Evolutionary conservation across 257 asterid species (phyloP).

Genomic region (Solanum stenotomum): DNA sequence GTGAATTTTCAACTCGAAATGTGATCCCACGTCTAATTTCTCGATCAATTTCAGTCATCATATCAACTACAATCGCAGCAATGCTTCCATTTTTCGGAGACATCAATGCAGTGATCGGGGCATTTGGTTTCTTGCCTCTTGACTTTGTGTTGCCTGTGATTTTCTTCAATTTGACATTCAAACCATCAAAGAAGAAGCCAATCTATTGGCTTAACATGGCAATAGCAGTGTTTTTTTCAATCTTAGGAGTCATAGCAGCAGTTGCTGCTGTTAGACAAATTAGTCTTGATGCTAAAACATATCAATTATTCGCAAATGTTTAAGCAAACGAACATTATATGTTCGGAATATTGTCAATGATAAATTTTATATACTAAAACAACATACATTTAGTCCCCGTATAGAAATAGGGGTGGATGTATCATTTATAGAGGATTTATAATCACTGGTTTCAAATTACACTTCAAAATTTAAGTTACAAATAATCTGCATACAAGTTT

Average conservation of each 20-base stretch:
- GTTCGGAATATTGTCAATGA: background rate
- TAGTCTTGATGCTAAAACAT: conserved; percentile 69
- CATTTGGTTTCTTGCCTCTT: conserved; percentile 87
- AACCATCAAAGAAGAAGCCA: conserved; percentile 45
- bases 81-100: conserved; percentile 94
- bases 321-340: conserved; percentile 2
- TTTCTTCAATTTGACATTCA: conserved; percentile 78
- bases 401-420: background rate
- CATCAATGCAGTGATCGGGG: conserved; percentile 68
- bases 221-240: conserved; percentile 54
- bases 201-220: conserved; percentile 49
- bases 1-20: conserved; percentile 59
- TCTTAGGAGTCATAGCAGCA: conserved; percentile 50
- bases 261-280: conserved; percentile 89
- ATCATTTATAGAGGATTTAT: too few relatives aligned
- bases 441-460: background rate
- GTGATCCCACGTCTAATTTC: conserved; percentile 55
- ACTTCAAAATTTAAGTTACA: too few relatives aligned
- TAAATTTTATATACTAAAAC: background rate
- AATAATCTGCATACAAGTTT: background rate
- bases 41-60: conserved; percentile 51
- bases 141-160: conserved; percentile 78
- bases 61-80: conserved; percentile 64
- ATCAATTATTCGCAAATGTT: conserved; percentile 52
- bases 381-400: background rate